A percentile compares a stretch with the other conserved stretches of the same genome.
These are phyloP conservation scores for Annulohypoxylon moriforme DNA, from an alignment of 495 filamentous ascomycete species.

Conservation along the genomic window DNA sequence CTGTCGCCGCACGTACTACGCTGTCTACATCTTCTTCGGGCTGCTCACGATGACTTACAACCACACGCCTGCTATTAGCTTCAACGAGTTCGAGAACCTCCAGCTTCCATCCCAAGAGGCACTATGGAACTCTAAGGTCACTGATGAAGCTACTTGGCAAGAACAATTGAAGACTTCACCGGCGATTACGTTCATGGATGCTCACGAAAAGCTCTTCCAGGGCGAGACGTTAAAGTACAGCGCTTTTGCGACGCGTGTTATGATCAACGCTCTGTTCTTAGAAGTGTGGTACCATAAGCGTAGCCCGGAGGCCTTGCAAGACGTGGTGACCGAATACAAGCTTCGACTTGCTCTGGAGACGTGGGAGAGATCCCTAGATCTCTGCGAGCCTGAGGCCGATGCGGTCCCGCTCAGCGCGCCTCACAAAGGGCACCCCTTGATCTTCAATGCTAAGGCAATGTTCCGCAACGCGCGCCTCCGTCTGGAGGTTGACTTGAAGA, in stretches of 20 bases:
- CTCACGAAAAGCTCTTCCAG: conserved; percentile 94
- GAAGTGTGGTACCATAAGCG: conserved; percentile 99
- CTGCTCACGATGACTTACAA: conserved; percentile 96
- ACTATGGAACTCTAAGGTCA: conserved; percentile 87
- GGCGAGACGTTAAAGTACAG: conserved; percentile 93
- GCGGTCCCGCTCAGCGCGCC: conserved; percentile 92
- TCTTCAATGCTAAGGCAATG: conserved; percentile 99
- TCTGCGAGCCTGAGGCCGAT: conserved; percentile 93
- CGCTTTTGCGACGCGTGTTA: conserved; percentile 95
- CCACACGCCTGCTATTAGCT: conserved; percentile 94
- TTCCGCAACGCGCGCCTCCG: conserved; percentile 94
- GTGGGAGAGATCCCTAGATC: conserved; percentile 94
- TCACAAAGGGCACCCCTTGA: conserved; percentile 96
- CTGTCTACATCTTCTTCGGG: conserved; percentile 99
- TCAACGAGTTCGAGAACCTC: conserved; percentile 95
- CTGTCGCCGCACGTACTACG: conserved; percentile 95
- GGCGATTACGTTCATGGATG: conserved; percentile 86
- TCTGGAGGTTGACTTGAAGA: conserved; percentile 93
- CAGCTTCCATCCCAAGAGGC: conserved; percentile 94
- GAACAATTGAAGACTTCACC: conserved; percentile 77
- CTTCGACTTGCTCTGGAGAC: conserved; percentile 94
- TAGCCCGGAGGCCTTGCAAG: conserved; percentile 93
- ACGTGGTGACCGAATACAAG: conserved; percentile 98
- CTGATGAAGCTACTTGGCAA: conserved; percentile 85
- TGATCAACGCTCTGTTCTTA: conserved; percentile 99